A percentile compares a stretch with the other conserved stretches of the same genome.
Conservation (phyloP, 371 early-diverging fungal genomes). For the Lichtheimia ornata region DNA sequence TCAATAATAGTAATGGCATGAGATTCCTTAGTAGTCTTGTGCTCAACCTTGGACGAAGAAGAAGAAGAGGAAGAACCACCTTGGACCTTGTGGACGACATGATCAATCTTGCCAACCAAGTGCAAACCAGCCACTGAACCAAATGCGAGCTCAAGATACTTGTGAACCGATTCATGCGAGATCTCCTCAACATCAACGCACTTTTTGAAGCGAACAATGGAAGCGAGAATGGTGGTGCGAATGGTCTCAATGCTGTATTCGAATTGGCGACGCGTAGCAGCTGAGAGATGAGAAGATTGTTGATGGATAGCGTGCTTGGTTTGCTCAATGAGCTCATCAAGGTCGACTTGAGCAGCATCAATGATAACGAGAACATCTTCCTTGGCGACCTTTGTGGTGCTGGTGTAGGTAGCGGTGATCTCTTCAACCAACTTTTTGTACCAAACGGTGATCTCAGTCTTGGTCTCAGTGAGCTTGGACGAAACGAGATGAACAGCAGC, state of each 20-base stretch:
- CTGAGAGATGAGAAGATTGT: background rate
- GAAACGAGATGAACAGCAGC: constrained; percentile 26
- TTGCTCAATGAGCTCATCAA: constrained; percentile 26
- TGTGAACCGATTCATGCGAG: constrained; percentile 10
- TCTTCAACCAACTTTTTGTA: constrained; percentile 30
- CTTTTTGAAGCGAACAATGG: constrained; percentile 11
- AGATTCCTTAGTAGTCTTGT: background rate
- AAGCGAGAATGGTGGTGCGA: constrained; percentile 21
- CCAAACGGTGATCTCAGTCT: constrained; percentile 30
- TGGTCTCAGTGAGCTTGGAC: constrained; percentile 25
- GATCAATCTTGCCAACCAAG: constrained; percentile 19
- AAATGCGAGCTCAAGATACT: constrained; percentile 19
- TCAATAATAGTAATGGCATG: background rate
- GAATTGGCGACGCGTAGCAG: background rate
- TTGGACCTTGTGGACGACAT: background rate
- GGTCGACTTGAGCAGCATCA: constrained; percentile 32
- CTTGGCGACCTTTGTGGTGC: constrained; percentile 1
- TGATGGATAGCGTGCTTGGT: constrained; percentile 14
- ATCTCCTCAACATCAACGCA: constrained; percentile 14
- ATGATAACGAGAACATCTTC: constrained; percentile 23
- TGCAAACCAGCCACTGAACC: constrained; percentile 14
- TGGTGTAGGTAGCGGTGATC: constrained; percentile 12
- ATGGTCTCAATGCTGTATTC: constrained; percentile 22
- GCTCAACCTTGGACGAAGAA: too few relatives aligned
- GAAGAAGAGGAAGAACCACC: too few relatives aligned